phyloP scores from a whole-genome alignment of 2,329 filamentous ascomycete genomes.

The Beauveria caledonica region DNA sequence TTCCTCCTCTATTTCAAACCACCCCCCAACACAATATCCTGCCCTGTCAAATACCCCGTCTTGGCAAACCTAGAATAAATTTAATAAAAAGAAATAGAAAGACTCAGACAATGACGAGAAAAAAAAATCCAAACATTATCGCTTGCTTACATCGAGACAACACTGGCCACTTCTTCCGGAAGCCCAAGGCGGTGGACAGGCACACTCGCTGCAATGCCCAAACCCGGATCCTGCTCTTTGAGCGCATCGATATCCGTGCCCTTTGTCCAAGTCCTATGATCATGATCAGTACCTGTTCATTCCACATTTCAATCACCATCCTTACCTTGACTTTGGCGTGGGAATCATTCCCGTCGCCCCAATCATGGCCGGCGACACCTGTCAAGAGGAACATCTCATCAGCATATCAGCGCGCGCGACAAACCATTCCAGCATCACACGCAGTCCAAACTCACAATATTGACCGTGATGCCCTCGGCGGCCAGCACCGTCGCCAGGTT shows the following conservation, averaged over 20 bases:
- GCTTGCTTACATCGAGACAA: constrained; percentile 27
- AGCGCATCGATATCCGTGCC: constrained; percentile 23
- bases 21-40: constrained; percentile 20
- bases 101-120: neutral
- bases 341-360: constrained; percentile 55
- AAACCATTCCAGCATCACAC: neutral
- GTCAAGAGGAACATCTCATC: neutral
- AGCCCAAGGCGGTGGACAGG: constrained; percentile 26
- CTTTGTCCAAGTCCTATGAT: constrained; percentile 23
- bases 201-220: constrained; percentile 26
- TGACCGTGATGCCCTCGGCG: constrained; percentile 54
- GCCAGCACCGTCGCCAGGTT: constrained; percentile 53
- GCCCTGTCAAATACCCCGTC: constrained; percentile 23
- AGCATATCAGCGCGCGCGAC: neutral
- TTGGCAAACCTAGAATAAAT: constrained; percentile 19
- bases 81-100: neutral
- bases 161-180: constrained; percentile 27
- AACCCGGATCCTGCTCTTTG: constrained; percentile 22
- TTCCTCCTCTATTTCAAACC: constrained; percentile 17
- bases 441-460: constrained; percentile 26
- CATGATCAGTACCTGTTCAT: neutral
- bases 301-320: neutral
- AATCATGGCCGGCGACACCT: constrained; percentile 63
- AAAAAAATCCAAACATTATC: neutral
- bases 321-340: constrained; percentile 29